Evolutionary conservation across 257 asterid genomes (phyloP), one percentile per base, ranked within the genome.

Genomic region (Oldenlandia corymbosa): DNA sequence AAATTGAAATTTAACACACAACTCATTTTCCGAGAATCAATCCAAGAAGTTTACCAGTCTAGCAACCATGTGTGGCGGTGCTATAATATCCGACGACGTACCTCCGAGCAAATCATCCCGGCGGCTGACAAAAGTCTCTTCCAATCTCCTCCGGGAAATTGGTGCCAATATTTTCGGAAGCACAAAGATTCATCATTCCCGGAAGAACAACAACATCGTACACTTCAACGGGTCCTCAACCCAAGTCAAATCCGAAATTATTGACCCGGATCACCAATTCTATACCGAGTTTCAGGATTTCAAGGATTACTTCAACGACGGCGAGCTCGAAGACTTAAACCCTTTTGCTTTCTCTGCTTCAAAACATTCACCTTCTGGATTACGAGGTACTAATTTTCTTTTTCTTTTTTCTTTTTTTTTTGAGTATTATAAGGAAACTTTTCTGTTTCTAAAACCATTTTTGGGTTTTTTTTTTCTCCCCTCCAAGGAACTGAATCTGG

Each of bases 231-330:
- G 64, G 58, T 69, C 61, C 71, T 80, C 86, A n/a, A n/a, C n/a
- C n/a, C n/a, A n/a, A n/a, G n/a, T n/a, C 2, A 88, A 78, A 80
- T 83, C 85, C n/a, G n/a, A n/a, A 68, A 26, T 83, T 52, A 11
- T 79, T 64, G 78, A 80, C 57, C 64, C 85, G 48, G 87, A 83
- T 45, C 82, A 78, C 61, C 92, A 88, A 60, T 91, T 88, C 69
- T 96, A 88, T 58, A 94, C 91, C 61, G 90, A 91, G 67, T 91
- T 86, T 73, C 91, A 83, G 91, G 88, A 84, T 7, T 91, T 91
- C 46, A 84, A 88, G 81, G 92, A 34, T 9, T 4, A 34, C 34
- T 80, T n/a, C n/a, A n/a, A n/a, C n/a, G n/a, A 43, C 8, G 81
- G 51, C 67, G 75, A 74, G 51, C 80, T 49, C 21, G 86, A 47